A percentile compares a stretch with the other conserved stretches of the same genome.
These are phyloP conservation scores for Botrytis cinerea DNA, from an alignment of 2,329 filamentous ascomycete species.

Conservation along the genomic window DNA sequence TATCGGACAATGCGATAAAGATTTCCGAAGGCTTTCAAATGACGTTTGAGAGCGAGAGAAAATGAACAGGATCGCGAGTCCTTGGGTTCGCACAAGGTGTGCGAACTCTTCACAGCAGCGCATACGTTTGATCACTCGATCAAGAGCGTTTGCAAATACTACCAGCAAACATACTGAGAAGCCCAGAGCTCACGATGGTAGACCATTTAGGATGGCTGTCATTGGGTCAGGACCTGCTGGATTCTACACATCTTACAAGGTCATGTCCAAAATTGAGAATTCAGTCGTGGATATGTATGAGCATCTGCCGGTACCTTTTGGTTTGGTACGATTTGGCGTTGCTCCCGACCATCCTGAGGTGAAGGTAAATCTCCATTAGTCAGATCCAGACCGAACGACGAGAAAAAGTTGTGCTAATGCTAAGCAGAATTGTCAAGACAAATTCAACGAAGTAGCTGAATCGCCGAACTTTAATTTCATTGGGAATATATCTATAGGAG, in stretches of 20 bases:
- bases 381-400: conserved; percentile 17
- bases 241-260: conserved; percentile 88
- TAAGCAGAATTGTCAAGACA: conserved; percentile 85
- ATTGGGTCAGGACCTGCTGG: conserved; percentile 93
- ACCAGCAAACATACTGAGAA: conserved; percentile 34
- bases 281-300: conserved; percentile 94
- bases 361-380: conserved; percentile 60
- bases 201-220: conserved; percentile 77
- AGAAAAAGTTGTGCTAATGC: conserved; percentile 25
- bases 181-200: conserved; percentile 37
- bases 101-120: conserved; percentile 26
- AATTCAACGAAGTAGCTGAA: conserved; percentile 83
- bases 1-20: conserved; percentile 29
- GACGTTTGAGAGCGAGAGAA: conserved; percentile 27
- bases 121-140: neutral
- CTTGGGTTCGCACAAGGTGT: conserved; percentile 39
- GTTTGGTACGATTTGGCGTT: conserved; percentile 89
- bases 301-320: conserved; percentile 86
- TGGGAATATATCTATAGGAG: conserved; percentile 83
- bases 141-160: conserved; percentile 3
- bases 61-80: conserved; percentile 33
- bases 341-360: conserved; percentile 99
- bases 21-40: conserved; percentile 27
- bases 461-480: conserved; percentile 86
- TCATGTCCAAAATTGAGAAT: conserved; percentile 73